Percentiles rank a stretch among this genome's conserved stretches.
Conservation (phyloP, 2,329 filamentous ascomycete genomes). For the Ophiostoma perfectum region DNA sequence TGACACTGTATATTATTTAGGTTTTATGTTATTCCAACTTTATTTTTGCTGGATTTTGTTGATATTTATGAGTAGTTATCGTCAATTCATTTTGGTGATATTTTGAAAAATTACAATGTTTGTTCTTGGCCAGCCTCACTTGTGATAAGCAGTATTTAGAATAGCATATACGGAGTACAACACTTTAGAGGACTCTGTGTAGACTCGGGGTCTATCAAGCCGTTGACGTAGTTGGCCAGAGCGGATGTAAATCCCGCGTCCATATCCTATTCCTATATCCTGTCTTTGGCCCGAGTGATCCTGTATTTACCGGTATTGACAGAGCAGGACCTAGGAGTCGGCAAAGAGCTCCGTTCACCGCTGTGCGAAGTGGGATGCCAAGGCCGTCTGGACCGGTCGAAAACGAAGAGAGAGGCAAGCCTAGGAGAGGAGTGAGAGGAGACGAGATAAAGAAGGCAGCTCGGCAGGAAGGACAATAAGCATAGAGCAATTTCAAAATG, state of each 20-base stretch:
- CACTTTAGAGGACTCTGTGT: background rate
- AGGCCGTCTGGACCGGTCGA: slow-evolving; percentile 18
- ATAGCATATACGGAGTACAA: too few relatives aligned
- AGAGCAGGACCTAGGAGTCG: background rate
- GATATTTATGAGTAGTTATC: too few relatives aligned
- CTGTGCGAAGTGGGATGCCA: slow-evolving; percentile 17
- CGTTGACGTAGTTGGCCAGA: slow-evolving; percentile 7
- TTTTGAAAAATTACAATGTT: too few relatives aligned
- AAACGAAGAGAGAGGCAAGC: background rate
- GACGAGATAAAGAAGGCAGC: background rate
- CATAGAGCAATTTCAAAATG: background rate
- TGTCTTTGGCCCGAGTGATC: background rate
- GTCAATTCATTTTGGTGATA: too few relatives aligned
- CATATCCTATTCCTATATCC: too few relatives aligned
- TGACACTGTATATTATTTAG: too few relatives aligned
- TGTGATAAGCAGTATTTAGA: too few relatives aligned
- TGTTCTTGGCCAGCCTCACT: too few relatives aligned
- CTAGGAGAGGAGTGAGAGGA: background rate
- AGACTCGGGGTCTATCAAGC: background rate
- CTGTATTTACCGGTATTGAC: too few relatives aligned
- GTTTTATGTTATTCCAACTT: background rate
- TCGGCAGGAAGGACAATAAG: background rate
- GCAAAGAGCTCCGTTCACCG: slow-evolving; percentile 19
- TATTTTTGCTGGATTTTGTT: too few relatives aligned
- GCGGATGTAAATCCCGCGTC: background rate